These are phyloP conservation scores for Blastocystis sp. DNA, from an alignment of 352 stramenopile species.

Conservation along the genomic window DNA sequence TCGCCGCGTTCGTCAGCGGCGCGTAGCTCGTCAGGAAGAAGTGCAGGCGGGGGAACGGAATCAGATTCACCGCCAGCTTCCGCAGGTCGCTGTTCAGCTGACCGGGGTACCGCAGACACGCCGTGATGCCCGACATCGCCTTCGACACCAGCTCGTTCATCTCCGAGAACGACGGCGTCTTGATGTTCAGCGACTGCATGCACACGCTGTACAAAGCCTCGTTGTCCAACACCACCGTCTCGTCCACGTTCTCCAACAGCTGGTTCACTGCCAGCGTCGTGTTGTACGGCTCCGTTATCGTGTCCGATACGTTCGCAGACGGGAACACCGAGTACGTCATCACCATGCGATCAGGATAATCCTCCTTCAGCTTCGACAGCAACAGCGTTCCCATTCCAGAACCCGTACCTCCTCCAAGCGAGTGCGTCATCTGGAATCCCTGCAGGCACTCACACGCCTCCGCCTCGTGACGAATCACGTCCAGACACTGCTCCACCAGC, in stretches of 20 bases:
- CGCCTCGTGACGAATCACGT: constrained; percentile 92
- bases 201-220: constrained; percentile 99
- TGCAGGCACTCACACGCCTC: constrained; percentile 95
- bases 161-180: constrained; percentile 92
- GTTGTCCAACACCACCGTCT: constrained; percentile 98
- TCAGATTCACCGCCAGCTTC: constrained; percentile 94
- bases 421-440: constrained; percentile 98
- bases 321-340: constrained; percentile 96
- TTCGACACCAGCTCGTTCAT: constrained; percentile 96
- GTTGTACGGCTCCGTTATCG: constrained; percentile 98
- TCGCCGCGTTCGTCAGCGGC: constrained; percentile 83
- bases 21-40: constrained; percentile 99
- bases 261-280: constrained; percentile 95
- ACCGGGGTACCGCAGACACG: constrained; percentile 90
- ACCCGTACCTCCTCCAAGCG: constrained; percentile 92
- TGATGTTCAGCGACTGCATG: constrained; percentile 96
- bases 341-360: constrained; percentile 97
- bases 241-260: constrained; percentile 97
- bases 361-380: constrained; percentile 93
- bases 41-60: constrained; percentile 95
- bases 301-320: constrained; percentile 89
- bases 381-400: constrained; percentile 96
- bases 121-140: constrained; percentile 94
- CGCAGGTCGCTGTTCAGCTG: constrained; percentile 96
- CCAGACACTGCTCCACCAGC: constrained; percentile 91